Evolutionary conservation across 2,329 filamentous ascomycete species (phyloP), one percentile per base, ranked within the genome.

Genomic region (Sporothrix humicola): DNA sequence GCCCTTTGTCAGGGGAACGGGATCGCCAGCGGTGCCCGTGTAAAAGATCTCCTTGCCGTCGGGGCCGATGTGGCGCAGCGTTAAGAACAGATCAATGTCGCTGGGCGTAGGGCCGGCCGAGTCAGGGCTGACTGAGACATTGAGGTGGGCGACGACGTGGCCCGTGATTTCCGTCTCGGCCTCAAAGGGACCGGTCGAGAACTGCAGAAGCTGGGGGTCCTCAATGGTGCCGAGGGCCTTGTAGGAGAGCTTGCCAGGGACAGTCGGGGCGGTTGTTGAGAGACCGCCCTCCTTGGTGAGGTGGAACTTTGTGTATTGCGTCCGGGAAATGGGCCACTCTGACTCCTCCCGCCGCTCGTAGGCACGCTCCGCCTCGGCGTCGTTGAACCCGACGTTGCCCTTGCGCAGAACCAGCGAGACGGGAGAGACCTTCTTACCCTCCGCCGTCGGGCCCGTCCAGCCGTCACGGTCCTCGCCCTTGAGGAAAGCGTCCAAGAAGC

Each of bases 401-500:
- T 91, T 91, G 15, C 91, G 85, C 1, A 93, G 81, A 0, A 89
- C 85, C 0, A 93, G 77, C 56, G 85, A 86, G 1, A 93, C 89
- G 0, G 88, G 85, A 0, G 91, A 84, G 0, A 90, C 81, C 2
- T 2, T 37, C 72, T 88, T 88, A 31, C 90, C 89, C 10, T 82
- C 31, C 31, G 31, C 31, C 4, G 31, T 37, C 31, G 31, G 31
- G 4, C 31, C 77, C 0, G 85, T 85, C 89, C 90, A 92, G n/a
- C 89, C 89, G 0, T 83, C 83, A 0, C 83, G 82, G 77, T 93
- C 91, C 0, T 92, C 85, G 1, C 85, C 88, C 76, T 92, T 93
- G 50, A 93, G 84, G 78, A 93, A 93, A 0, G 91, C 91, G 74
- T 92, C 89, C 0, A 93, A 81, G 79, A 93, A 93, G 76, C 87